These are phyloP conservation scores for Pseudogymnoascus sp. DNA, from an alignment of 2,329 filamentous ascomycete genomes.

Conservation along the genomic window DNA sequence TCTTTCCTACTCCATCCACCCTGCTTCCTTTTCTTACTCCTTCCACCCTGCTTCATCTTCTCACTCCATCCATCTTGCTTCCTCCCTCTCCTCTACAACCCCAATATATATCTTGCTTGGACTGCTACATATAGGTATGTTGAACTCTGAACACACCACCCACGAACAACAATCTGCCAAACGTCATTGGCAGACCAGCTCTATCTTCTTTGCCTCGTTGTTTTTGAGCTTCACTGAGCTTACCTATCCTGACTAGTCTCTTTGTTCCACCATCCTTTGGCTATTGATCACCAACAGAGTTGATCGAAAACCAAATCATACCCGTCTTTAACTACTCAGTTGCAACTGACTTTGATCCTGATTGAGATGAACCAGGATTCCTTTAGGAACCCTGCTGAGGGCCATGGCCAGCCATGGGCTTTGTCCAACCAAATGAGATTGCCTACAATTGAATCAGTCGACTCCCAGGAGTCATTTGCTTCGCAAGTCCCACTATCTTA, in stretches of 20 bases:
- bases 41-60: neutral
- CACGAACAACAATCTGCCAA: neutral
- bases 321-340: neutral
- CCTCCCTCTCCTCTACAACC: neutral
- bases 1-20: neutral
- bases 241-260: neutral
- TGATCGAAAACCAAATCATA: neutral
- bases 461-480: conserved; percentile 19
- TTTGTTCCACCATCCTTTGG: neutral
- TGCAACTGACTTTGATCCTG: neutral
- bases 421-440: neutral
- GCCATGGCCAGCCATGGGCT: neutral
- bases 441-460: conserved; percentile 9
- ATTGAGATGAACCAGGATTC: conserved; percentile 2
- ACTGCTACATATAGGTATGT: neutral
- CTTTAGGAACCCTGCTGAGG: neutral
- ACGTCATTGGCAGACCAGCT: neutral
- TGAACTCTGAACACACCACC: neutral
- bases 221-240: neutral
- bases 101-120: neutral
- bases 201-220: neutral
- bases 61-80: neutral
- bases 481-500: conserved; percentile 21
- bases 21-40: neutral
- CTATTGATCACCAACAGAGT: neutral